Evolutionary conservation across 202 grass and related monocot genomes (phyloP), one percentile per base, ranked within the genome.

Genomic region (Bolboschoenoplectus hybrid): DNA sequence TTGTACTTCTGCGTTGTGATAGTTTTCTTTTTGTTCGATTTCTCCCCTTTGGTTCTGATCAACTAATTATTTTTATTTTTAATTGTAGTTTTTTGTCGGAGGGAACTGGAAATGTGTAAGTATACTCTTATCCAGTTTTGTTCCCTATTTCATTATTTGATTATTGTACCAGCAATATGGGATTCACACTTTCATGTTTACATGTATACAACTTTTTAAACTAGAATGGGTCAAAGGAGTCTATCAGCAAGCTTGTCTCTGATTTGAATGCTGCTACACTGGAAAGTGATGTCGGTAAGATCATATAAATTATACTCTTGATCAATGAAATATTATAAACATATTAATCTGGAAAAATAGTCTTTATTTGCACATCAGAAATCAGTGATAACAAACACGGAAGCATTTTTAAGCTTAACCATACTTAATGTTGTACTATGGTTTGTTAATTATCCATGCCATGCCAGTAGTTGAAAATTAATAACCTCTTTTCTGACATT

Each of bases 41-140:
- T 68, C 17, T 9, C n/a, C 9, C 45, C 14, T 68, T 66, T 0
- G 11, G 11, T 41, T 63, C 38, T 20, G 51, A 14, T 44, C 53
- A 50, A 40, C 64, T 83, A 34, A 66, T 12, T 41, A 2, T 73
- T 9, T 50, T 14, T 65, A 12, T 87, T 1, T 87, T 60, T 11
- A 9, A 20, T 85, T 85, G 90, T 91, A 99, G 97, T 99, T 99
- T 90, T 98, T 98, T 85, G 93, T 98, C 34, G 97, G 97, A 65
- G 96, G 96, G 74, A 98, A 98, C 89, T 99, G 97, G 97, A 99
- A 99, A 90, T 99, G 93, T 81, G 97, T 99, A 94, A 99, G 97
- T 92, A 7, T 61, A 38, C 43, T 62, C 71, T 58, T 76, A 45
- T 13, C 90, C 43, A 56, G 14, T 39, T 83, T 70, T 84, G 14